phyloP scores from a whole-genome alignment of 805 yeast genomes.

The Kazachstania psychrophila region DNA sequence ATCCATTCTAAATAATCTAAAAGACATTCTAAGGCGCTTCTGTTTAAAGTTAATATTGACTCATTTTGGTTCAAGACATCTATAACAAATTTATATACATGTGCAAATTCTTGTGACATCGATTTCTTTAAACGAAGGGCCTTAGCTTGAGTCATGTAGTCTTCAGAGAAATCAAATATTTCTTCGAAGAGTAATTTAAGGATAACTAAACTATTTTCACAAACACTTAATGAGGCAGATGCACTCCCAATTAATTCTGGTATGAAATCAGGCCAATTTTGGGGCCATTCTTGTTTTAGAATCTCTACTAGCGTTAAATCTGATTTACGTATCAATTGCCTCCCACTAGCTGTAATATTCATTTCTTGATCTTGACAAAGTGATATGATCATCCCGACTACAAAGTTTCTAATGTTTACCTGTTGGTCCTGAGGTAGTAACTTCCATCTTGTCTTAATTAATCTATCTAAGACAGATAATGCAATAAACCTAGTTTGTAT shows the following conservation, averaged over 20 bases:
- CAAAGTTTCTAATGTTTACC: constrained; percentile 81
- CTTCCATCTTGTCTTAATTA: constrained; percentile 87
- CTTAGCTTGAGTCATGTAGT: constrained; percentile 91
- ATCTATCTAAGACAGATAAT: constrained; percentile 73
- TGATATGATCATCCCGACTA: constrained; percentile 84
- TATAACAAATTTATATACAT: constrained; percentile 80
- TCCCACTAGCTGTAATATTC: constrained; percentile 45
- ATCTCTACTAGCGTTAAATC: constrained; percentile 88
- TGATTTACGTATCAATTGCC: constrained; percentile 79
- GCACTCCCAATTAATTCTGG: constrained; percentile 83
- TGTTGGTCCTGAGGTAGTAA: constrained; percentile 78
- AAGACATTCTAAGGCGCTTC: constrained; percentile 70
- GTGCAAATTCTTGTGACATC: constrained; percentile 81
- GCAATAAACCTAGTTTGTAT: constrained; percentile 89
- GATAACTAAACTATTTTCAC: constrained; percentile 93
- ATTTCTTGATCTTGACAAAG: constrained; percentile 65
- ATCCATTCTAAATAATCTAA: constrained; percentile 86
- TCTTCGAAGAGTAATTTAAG: constrained; percentile 82
- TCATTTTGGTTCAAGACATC: constrained; percentile 76
- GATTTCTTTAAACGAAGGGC: constrained; percentile 67
- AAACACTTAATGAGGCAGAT: constrained; percentile 75
- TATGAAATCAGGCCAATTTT: constrained; percentile 90
- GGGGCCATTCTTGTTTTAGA: constrained; percentile 97
- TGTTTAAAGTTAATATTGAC: constrained; percentile 61
- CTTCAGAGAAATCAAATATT: constrained; percentile 84